These are phyloP conservation scores for Tolypocladium nubicola DNA, from an alignment of 2,329 filamentous ascomycete species.

Conservation along the genomic window DNA sequence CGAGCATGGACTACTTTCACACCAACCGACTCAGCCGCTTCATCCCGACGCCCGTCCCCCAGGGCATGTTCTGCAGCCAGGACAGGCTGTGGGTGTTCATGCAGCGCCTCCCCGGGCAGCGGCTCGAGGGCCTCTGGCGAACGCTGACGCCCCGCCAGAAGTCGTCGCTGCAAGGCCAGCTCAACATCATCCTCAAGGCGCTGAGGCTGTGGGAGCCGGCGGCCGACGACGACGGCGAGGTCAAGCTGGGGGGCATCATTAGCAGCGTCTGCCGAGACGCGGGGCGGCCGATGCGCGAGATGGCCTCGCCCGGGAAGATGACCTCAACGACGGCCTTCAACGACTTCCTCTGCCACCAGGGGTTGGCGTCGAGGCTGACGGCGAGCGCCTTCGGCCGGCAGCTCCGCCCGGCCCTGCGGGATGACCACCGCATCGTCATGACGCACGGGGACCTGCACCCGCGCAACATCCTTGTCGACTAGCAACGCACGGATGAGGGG, in stretches of 20 bases:
- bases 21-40: accelerated
- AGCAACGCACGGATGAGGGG: background rate
- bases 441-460: background rate
- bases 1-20: background rate
- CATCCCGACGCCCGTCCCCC: too few species aligned
- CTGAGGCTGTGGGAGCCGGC: background rate
- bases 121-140: background rate
- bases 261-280: background rate
- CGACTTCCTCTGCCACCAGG: background rate
- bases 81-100: background rate
- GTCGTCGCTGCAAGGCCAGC: background rate
- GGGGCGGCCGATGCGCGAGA: too few species aligned
- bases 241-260: background rate
- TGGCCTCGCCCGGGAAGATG: background rate
- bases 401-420: background rate
- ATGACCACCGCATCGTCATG: background rate
- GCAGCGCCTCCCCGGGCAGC: background rate
- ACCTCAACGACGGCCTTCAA: background rate
- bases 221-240: too few species aligned
- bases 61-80: background rate
- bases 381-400: background rate
- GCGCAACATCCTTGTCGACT: background rate
- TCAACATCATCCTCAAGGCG: background rate
- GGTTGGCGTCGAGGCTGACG: too few species aligned
- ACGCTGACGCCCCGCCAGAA: background rate